Base-by-base conservation (phyloP, 257 asterid species). In the Solanum lycopersicoides region DNA sequence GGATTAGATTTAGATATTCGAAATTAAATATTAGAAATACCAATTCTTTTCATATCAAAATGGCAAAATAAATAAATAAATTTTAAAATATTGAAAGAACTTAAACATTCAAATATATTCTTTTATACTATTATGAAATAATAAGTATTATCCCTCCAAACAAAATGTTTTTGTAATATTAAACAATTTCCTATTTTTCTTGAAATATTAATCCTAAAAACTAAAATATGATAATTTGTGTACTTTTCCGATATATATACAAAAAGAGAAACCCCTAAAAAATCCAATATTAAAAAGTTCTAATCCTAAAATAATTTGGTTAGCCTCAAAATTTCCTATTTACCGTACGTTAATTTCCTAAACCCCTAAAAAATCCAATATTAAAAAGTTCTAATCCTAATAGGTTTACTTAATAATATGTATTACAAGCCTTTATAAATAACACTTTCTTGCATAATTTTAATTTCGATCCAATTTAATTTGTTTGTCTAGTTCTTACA, bases 381-480 rank as follows among this genome's bases (percentile, higher is more conserved):
- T 28, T 28, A 28, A 28, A 28, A 28, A 28, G 30, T 28, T 28
- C 30, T 18, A 73, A 18, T 18, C n/a, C 16, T 35, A 73, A 18
- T 73, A 20, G 80, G 47, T 16, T 35, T 34, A 68, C 53, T 45
- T 53, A 53, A 15, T 71, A 71, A 0, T 12, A 0, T 30, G 39
- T 30, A 66, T 30, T 28, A 8, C 6, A 30, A 32, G 0, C n/a
- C 76, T 71, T 28, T 71, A 30, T 15, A 32, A 71, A 18, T 71
- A 71, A 30, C n/a, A 30, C 41, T 30, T 69, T 0, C 23, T 18
- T 30, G n/a, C 6, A 7, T 0, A 0, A 68, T 14, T 0, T 15
- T 71, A 71, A 3, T 15, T 18, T 73, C 9, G 10, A 73, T 0
- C 0, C 30, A 4, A 18, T 37, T n/a, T n/a, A n/a, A 63, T 37